A percentile compares a stretch with the other conserved stretches of the same genome.
Conservation (phyloP, 306 rosid genomes). For the Morella rubra region DNA sequence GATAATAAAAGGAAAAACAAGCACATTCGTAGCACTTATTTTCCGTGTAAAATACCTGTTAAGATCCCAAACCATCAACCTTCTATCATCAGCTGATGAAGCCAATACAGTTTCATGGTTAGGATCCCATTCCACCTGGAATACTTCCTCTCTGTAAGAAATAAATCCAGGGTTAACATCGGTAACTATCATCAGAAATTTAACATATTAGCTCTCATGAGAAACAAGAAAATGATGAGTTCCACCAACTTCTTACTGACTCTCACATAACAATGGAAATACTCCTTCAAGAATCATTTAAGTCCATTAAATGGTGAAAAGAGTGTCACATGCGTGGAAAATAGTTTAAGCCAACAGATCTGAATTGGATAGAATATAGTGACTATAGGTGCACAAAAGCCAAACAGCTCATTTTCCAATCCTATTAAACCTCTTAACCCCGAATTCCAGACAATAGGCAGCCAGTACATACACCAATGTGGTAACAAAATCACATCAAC, state of each 20-base stretch:
- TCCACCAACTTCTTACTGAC: background rate
- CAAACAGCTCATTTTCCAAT: background rate
- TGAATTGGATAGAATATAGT: background rate
- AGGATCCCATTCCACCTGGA: conserved; percentile 99
- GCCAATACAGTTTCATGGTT: conserved; percentile 84
- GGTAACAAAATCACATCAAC: background rate
- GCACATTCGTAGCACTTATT: background rate
- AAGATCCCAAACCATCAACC: conserved; percentile 96
- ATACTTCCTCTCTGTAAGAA: conserved; percentile 77
- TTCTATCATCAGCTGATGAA: conserved; percentile 81
- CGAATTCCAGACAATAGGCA: too few relatives aligned
- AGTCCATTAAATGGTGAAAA: background rate
- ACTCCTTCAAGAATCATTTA: background rate
- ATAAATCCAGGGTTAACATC: conserved; percentile 6
- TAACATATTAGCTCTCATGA: background rate
- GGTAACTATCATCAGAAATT: background rate
- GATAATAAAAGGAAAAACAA: background rate
- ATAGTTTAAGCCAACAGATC: background rate
- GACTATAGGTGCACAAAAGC: background rate
- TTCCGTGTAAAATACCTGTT: conserved; percentile 51
- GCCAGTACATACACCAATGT: background rate
- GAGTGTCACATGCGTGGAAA: background rate
- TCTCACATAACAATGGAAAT: background rate
- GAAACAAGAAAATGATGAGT: background rate
- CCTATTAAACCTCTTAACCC: background rate